These are phyloP conservation scores for Kickxella alabastrina DNA, from an alignment of 192 early-diverging fungal genomes.

Conservation along the genomic window DNA sequence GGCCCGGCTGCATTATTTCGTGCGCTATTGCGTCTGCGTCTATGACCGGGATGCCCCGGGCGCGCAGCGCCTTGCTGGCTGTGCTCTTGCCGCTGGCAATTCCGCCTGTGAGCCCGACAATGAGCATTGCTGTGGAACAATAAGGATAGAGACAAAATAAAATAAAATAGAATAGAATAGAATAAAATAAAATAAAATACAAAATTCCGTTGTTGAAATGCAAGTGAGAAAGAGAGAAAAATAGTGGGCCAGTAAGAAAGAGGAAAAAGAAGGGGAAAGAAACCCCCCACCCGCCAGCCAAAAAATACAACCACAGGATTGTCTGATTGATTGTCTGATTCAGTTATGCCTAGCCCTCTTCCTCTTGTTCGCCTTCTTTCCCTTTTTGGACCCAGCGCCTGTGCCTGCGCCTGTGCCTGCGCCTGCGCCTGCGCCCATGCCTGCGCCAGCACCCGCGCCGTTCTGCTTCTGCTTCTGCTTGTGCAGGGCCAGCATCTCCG, in stretches of 20 bases:
- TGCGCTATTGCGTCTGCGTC: constrained; percentile 91
- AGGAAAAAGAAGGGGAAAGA: no score
- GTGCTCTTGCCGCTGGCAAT: constrained; percentile 93
- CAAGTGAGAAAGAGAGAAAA: no score
- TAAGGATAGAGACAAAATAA: constrained; percentile 1
- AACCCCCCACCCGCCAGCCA: no score
- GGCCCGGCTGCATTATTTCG: constrained; percentile 75
- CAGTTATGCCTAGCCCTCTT: not conserved
- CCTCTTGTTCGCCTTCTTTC: not conserved
- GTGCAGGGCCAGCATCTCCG: constrained; percentile 11
- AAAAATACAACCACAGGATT: not conserved
- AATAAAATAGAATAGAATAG: no score
- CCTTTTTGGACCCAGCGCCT: not conserved
- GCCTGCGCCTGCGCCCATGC: not conserved
- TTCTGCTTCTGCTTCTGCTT: constrained; percentile 5
- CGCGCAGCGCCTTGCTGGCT: constrained; percentile 62
- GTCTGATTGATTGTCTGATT: not conserved
- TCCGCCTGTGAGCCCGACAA: constrained; percentile 93
- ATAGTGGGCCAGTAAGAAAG: no score
- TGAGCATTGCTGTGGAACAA: constrained; percentile 60
- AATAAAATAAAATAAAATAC: constrained; percentile 3
- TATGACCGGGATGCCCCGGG: constrained; percentile 67
- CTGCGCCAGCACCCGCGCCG: not conserved
- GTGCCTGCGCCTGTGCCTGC: not conserved
- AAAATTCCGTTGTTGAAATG: no score